These are phyloP conservation scores for Ophiorrhiza pumila DNA, from an alignment of 257 asterid species.

Conservation along the genomic window DNA sequence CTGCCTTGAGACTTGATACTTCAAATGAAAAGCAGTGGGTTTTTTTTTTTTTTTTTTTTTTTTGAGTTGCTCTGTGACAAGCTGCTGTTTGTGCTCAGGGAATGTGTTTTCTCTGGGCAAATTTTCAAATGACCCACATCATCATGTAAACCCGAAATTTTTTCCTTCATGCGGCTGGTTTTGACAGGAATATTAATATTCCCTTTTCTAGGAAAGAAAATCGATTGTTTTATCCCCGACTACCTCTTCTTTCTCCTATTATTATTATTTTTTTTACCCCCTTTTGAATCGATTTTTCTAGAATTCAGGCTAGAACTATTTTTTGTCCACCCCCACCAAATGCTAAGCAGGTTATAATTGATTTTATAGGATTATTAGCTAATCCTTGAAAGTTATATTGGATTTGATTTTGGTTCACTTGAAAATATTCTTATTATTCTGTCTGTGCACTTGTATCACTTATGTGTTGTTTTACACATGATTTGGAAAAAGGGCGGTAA, in stretches of 20 bases:
- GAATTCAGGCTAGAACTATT: background rate
- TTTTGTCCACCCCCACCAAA: background rate
- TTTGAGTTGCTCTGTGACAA: background rate
- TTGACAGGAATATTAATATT: slow-evolving; percentile 1
- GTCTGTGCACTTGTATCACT: background rate
- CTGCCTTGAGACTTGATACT: background rate
- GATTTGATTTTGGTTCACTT: background rate
- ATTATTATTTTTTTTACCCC: background rate
- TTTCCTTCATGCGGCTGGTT: background rate
- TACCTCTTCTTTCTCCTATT: background rate
- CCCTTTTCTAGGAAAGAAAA: background rate
- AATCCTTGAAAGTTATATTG: background rate
- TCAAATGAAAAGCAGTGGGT: background rate
- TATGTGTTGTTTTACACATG: too few relatives aligned
- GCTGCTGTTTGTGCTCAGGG: background rate
- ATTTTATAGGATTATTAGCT: background rate
- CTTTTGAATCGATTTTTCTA: background rate
- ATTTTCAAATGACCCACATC: slow-evolving; percentile 5
- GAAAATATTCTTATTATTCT: background rate
- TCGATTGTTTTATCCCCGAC: background rate
- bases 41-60: too few relatives aligned
- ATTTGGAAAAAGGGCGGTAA: too few relatives aligned
- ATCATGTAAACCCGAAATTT: slow-evolving; percentile 6
- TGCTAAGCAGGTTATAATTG: background rate
- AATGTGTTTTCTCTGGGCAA: background rate